These are phyloP conservation scores for Podila epigama DNA, from an alignment of 192 early-diverging fungal genomes.

Conservation along the genomic window DNA sequence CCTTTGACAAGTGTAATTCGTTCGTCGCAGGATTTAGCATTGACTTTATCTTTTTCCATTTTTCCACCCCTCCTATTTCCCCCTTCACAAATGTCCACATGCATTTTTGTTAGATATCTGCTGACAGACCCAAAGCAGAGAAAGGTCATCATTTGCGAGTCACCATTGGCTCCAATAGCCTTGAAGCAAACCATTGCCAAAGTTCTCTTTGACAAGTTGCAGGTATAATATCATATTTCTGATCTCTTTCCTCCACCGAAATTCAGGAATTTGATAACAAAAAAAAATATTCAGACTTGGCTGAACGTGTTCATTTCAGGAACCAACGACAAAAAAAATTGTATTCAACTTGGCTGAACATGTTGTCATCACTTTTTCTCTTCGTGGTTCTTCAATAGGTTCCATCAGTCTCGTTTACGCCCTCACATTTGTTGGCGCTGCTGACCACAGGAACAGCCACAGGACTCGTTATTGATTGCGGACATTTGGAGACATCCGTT, in stretches of 20 bases:
- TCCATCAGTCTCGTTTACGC: slow-evolving; percentile 80
- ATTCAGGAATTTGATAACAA: too few relatives aligned
- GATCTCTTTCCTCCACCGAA: too few relatives aligned
- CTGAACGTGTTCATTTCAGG: neutral
- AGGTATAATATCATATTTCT: slow-evolving; percentile 51
- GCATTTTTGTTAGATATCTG: slow-evolving; percentile 56
- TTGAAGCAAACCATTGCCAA: slow-evolving; percentile 74
- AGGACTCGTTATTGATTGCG: slow-evolving; percentile 90
- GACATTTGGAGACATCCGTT: slow-evolving; percentile 76
- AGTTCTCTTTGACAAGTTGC: slow-evolving; percentile 78
- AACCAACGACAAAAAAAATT: neutral
- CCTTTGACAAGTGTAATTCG: neutral
- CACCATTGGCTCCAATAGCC: slow-evolving; percentile 70
- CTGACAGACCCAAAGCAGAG: slow-evolving; percentile 84
- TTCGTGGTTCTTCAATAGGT: slow-evolving; percentile 52
- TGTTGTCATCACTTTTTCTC: neutral
- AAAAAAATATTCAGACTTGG: too few relatives aligned
- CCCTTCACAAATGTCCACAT: neutral
- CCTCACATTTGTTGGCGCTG: slow-evolving; percentile 73
- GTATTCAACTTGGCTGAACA: neutral
- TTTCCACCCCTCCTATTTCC: neutral
- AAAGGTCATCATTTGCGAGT: slow-evolving; percentile 84
- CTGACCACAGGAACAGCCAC: slow-evolving; percentile 76
- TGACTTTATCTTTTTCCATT: neutral
- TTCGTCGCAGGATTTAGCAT: neutral